Evolutionary conservation across 352 stramenopile genomes (phyloP).

Genomic region (Elongisporangium undulatum): DNA sequence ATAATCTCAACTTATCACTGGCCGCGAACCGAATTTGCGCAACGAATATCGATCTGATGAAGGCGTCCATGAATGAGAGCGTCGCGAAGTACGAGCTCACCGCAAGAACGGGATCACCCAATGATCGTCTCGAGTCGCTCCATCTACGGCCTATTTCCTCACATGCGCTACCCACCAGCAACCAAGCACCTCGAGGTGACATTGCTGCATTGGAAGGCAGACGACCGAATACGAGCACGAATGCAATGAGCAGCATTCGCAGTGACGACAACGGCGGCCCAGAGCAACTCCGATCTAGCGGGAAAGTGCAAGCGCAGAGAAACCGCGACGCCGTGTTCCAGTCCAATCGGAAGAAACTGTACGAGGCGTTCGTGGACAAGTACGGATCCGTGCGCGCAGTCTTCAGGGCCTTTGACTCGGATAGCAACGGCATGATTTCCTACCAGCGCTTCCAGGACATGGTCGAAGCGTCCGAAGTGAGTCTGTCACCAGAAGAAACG

Average conservation of each 20-base stretch:
- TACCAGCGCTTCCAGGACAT: constrained; percentile 72
- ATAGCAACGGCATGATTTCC: constrained; percentile 64
- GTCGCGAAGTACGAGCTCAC: not conserved
- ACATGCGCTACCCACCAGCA: not conserved
- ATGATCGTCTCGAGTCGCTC: not conserved
- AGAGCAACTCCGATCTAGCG: not conserved
- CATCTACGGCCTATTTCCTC: not conserved
- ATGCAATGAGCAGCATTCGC: not conserved
- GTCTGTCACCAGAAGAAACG: constrained; percentile 34
- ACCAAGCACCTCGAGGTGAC: not conserved
- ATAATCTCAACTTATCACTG: constrained; percentile 9
- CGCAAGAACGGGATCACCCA: not conserved
- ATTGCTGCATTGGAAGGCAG: not conserved
- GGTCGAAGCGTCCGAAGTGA: constrained; percentile 60
- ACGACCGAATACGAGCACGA: not conserved
- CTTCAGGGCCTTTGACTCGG: constrained; percentile 67
- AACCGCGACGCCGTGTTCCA: constrained; percentile 16
- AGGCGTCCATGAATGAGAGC: constrained; percentile 17
- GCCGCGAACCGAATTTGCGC: constrained; percentile 24
- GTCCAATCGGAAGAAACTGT: constrained; percentile 45
- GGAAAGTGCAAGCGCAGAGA: not conserved
- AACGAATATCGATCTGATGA: constrained; percentile 45
- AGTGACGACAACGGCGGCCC: not conserved
- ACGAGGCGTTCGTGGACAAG: constrained; percentile 60
- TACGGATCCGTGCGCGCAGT: constrained; percentile 78